Evolutionary conservation across 257 asterid genomes (phyloP).

Genomic region (Solanum bulbocastanum): DNA sequence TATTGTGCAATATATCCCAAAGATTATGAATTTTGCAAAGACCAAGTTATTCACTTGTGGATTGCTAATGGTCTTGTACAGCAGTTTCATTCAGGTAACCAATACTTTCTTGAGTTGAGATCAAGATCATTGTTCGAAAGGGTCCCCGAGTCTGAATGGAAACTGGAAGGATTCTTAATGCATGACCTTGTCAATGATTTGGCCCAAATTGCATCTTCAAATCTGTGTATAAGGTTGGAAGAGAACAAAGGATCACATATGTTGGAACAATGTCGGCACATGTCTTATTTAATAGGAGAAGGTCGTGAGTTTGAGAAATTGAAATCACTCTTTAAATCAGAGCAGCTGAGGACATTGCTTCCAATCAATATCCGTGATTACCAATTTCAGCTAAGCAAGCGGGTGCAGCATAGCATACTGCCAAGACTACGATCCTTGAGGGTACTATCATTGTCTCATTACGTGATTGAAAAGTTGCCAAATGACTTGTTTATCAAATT

Average conservation of each 20-base stretch:
- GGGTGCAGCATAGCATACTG: neutral
- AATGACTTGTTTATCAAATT: neutral
- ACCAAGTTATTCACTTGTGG: slow-evolving; percentile 6
- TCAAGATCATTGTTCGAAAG: neutral
- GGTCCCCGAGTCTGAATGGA: neutral
- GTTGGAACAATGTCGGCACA: neutral
- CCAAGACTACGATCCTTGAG: neutral
- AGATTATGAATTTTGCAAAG: neutral
- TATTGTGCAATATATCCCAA: slow-evolving; percentile 20
- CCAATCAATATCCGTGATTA: neutral
- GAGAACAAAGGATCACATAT: neutral
- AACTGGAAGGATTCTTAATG: neutral
- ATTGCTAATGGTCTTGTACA: neutral
- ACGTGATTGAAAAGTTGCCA: neutral
- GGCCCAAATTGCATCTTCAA: neutral
- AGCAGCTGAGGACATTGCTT: neutral
- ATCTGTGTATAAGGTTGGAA: neutral
- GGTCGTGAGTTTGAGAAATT: neutral
- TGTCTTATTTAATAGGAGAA: neutral
- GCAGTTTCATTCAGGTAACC: neutral
- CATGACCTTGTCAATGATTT: slow-evolving; percentile 8
- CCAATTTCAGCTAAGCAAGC: neutral
- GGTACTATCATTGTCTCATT: neutral
- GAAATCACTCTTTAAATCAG: neutral
- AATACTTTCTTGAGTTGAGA: neutral